Base-by-base conservation (phyloP, 305 asterid species). In the Petunia hybrid region DNA sequence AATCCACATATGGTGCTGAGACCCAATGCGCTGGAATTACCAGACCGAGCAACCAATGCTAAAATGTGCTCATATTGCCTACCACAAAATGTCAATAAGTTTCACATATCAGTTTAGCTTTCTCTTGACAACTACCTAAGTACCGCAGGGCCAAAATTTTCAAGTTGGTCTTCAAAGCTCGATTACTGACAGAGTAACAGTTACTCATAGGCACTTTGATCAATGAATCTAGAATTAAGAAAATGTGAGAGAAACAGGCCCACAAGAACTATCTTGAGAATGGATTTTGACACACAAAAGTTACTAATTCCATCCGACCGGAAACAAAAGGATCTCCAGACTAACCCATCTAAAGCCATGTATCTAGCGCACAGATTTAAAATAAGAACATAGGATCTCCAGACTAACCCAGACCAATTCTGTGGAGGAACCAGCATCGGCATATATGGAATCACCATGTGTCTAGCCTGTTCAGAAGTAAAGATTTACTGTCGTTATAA, bases 391-490 rank as follows among this genome's bases (percentile, higher is more conserved):
- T 39, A 43, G 16, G 78, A 51, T 73, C 43, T 51, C 31, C 46
- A 13, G 36, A 73, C 78, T 73, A 36, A 97, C 99, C 99, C 97
- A n/a, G 94, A 89, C 99, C 99, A 97, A 73, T 85, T 87, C 80
- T 92, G 85, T 8, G 99, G 99, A 79, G 99, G 97, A 87, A 97
- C 89, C 91, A 97, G 82, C 98, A 97, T 97, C 14, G 99, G 99
- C 98, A 94, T 97, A 81, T 93, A 97, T 9, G 99, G 99, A 65
- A 97, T 93, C 92, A 97, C 99, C 96, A 94, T 91, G 90, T 94
- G 98, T 86, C 89, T 94, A 45, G 98, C 98, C 99, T 97, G 97
- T 77, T 88, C 31, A 35, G 46, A 62, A 67, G 82, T 13, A 75
- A 82, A 42, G 82, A 79, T 73, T 71, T 35, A 73, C 63, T 36